Conservation (phyloP, 371 early-diverging fungal genomes). For the Actinomortierella wolfii region DNA sequence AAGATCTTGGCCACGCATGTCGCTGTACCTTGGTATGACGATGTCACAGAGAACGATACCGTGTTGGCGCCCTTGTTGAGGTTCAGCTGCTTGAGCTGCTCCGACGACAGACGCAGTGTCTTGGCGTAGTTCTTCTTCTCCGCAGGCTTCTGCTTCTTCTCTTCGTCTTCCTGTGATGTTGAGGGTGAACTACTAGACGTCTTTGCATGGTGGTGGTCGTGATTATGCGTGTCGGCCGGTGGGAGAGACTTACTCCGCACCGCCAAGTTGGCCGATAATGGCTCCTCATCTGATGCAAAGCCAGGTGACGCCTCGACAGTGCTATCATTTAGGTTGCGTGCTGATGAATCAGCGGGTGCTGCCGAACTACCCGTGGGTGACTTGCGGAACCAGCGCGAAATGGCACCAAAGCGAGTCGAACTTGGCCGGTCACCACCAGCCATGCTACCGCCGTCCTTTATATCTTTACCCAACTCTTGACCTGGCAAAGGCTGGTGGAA, state of each 20-base stretch:
- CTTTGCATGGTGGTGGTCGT: background rate
- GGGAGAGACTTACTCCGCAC: conserved; percentile 43
- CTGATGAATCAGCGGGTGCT: conserved; percentile 17
- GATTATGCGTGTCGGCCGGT: conserved; percentile 12
- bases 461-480: conserved; percentile 1
- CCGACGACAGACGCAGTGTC: conserved; percentile 85
- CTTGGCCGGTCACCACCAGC: conserved; percentile 26
- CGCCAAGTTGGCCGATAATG: conserved; percentile 22
- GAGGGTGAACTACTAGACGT: too few relatives aligned
- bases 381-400: conserved; percentile 44
- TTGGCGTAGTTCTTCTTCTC: conserved; percentile 73
- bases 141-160: conserved; percentile 9
- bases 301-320: conserved; percentile 4
- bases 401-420: conserved; percentile 40
- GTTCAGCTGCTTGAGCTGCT: conserved; percentile 80
- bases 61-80: conserved; percentile 92
- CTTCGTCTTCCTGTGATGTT: too few relatives aligned
- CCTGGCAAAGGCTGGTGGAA: conserved; percentile 52
- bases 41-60: conserved; percentile 87
- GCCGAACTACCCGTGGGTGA: conserved; percentile 21
- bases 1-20: conserved; percentile 89
- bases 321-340: conserved; percentile 3
- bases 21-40: conserved; percentile 79
- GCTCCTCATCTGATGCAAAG: conserved; percentile 18
- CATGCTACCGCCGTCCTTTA: conserved; percentile 24